Base-by-base conservation (phyloP, 179 eudicot genomes). In the Camellia oleifera region DNA sequence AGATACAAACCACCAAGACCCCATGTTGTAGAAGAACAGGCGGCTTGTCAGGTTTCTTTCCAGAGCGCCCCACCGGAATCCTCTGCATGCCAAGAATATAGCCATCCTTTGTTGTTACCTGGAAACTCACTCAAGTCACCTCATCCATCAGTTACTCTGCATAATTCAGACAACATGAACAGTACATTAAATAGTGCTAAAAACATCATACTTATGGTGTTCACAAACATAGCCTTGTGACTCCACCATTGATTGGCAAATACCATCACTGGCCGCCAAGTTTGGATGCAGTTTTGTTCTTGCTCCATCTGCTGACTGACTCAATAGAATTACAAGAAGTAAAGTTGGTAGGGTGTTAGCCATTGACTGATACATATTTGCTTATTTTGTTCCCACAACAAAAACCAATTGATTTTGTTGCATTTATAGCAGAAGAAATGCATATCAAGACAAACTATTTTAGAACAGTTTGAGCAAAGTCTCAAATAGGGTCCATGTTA, bases 11-110 rank as follows among this genome's bases (percentile, higher is more conserved):
- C 95, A 90, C 83, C 12, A 90, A 72, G 78, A 91, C 81, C 5
- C 95, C 95, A 76, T 91, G 95, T 75, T 91, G 95, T 66, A 91
- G 66, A 50, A 91, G 88, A 58, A 91, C 91, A 17, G 95, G 91
- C 58, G 87, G 81, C 81, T 82, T 83, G 23, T 62, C 42, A 46
- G 75, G 64, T 9, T 12, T 68, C 46, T 63, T 57, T 8, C 77
- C 78, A 12, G 86, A 67, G 42, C 77, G 66, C 6, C 90, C 90
- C 40, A 8, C 53, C 2, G 93, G 95, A 62, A 91, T 91, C 73
- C 89, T 87, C 78, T 90, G 93, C 82, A 91, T 42, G 81, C 91
- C 86, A 23, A 91, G 90, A 44, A 90, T 81, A 75, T 85, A 91
- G 53, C 95, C 95, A 82, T 91, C 95, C 70, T 81, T 53, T 26